These are phyloP conservation scores for Boletellus deceptivus DNA, from an alignment of 1,284 basidiomycete genomes.

Conservation along the genomic window DNA sequence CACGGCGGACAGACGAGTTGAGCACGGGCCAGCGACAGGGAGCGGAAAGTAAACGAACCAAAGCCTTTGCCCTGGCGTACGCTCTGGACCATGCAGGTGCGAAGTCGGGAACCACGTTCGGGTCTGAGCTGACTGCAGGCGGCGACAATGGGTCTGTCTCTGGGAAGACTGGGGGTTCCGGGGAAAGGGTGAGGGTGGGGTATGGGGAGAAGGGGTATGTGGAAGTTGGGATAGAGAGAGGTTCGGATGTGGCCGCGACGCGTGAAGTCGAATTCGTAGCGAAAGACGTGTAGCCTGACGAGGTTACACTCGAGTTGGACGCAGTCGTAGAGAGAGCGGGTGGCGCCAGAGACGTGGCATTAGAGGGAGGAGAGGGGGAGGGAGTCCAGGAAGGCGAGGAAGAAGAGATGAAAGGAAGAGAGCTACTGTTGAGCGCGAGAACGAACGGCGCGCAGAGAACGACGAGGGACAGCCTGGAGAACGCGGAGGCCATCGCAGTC, in stretches of 20 bases:
- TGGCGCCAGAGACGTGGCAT: background rate
- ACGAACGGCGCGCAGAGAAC: slow-evolving; percentile 15
- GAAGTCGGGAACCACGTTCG: slow-evolving; percentile 42
- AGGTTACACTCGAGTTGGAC: background rate
- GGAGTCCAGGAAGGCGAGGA: slow-evolving; percentile 3
- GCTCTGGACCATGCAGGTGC: slow-evolving; percentile 41
- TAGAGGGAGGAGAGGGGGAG: slow-evolving; percentile 2
- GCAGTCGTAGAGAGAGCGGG: slow-evolving; percentile 7
- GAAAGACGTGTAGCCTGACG: slow-evolving; percentile 3
- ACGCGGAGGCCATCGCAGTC: slow-evolving; percentile 15
- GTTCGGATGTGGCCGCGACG: slow-evolving; percentile 16
- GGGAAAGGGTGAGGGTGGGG: slow-evolving; percentile 29
- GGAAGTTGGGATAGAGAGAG: slow-evolving; percentile 28
- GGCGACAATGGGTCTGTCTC: slow-evolving; percentile 30
- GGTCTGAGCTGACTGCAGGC: slow-evolving; percentile 29
- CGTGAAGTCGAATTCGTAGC: slow-evolving; percentile 4
- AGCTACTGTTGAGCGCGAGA: slow-evolving; percentile 2
- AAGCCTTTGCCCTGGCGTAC: slow-evolving; percentile 36
- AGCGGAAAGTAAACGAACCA: slow-evolving; percentile 25
- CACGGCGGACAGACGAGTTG: too few relatives aligned
- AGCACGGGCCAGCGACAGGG: too few relatives aligned
- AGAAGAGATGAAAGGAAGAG: background rate
- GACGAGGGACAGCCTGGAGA: slow-evolving; percentile 14
- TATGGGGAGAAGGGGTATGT: slow-evolving; percentile 27
- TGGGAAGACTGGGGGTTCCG: slow-evolving; percentile 31